phyloP scores from a whole-genome alignment of 345 rosid genomes.

The Salix viminalis region DNA sequence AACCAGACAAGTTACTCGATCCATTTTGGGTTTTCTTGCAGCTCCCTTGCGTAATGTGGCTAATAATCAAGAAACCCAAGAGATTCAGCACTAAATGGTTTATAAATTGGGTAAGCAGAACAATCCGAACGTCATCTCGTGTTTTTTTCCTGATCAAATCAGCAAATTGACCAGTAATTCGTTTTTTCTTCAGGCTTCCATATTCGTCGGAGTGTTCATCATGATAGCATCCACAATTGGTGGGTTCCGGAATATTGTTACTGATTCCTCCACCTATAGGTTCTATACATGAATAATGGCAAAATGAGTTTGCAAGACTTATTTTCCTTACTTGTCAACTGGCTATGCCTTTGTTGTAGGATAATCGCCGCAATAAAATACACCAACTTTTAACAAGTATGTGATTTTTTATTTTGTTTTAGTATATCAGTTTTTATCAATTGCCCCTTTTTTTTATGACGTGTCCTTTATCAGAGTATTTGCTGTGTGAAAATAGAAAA shows the following conservation, averaged over 20 bases:
- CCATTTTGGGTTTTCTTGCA: constrained; percentile 21
- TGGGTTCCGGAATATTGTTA: constrained; percentile 73
- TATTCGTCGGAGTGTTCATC: constrained; percentile 63
- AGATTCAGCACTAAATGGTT: constrained; percentile 70
- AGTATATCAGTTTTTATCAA: no score
- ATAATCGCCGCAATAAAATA: no score
- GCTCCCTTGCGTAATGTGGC: constrained; percentile 97
- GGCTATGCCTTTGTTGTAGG: background rate
- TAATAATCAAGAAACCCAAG: constrained; percentile 78
- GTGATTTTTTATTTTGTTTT: no score
- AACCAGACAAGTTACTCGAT: background rate
- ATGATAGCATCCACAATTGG: constrained; percentile 93
- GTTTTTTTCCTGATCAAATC: background rate
- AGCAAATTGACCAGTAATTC: background rate
- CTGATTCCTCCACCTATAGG: constrained; percentile 71
- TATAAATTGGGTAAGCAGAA: constrained; percentile 73
- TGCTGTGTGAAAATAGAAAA: no score
- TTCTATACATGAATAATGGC: constrained; percentile 51
- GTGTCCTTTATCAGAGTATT: no score
- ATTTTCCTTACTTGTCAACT: background rate
- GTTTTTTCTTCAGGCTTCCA: constrained; percentile 38
- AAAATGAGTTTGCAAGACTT: background rate
- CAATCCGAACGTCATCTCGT: background rate
- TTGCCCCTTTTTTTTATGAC: no score
- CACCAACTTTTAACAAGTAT: no score